Evolutionary conservation across 306 rosid genomes (phyloP).

Genomic region (Quercus variabilis): DNA sequence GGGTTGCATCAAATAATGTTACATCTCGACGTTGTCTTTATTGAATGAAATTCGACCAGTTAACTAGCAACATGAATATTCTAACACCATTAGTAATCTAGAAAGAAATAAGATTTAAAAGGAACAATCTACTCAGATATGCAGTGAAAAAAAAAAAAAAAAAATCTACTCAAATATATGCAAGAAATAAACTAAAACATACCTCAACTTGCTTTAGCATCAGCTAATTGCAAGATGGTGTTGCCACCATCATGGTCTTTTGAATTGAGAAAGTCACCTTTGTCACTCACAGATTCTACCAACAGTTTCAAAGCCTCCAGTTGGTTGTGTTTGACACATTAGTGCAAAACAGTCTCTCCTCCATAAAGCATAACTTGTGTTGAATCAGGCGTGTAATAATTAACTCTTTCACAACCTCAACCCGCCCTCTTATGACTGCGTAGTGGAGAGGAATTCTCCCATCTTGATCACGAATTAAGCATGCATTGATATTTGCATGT

Average conservation of each 20-base stretch:
- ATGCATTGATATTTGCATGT: background rate
- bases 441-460: conserved; percentile 7
- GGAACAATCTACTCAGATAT: too few species aligned
- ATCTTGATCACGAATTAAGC: background rate
- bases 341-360: background rate
- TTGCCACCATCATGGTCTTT: background rate
- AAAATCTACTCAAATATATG: too few species aligned
- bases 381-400: background rate
- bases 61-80: too few species aligned
- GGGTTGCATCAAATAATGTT: too few species aligned
- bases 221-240: conserved; percentile 2
- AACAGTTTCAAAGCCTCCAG: background rate
- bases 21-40: too few species aligned
- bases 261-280: background rate
- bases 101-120: too few species aligned
- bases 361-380: background rate
- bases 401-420: background rate
- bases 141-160: too few species aligned
- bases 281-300: background rate
- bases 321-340: background rate
- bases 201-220: conserved; percentile 8
- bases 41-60: too few species aligned
- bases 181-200: too few species aligned
- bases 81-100: too few species aligned
- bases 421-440: background rate